Base-by-base conservation (phyloP, 306 rosid species). In the Quercus aquifolioides region DNA sequence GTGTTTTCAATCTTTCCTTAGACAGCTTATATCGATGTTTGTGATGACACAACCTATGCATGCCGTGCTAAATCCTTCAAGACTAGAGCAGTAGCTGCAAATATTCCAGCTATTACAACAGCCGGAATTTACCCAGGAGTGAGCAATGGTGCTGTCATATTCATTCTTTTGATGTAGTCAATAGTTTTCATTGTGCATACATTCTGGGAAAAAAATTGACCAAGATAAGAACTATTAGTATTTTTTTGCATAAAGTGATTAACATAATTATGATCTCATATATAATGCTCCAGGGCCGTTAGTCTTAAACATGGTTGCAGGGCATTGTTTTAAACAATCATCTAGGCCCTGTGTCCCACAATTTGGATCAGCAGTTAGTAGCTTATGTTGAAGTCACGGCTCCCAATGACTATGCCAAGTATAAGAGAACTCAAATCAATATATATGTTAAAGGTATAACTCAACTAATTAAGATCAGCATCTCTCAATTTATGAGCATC, bases 41-140 rank as follows among this genome's bases (percentile, higher is more conserved):
- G 99, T 79, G 99, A 94, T 55, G 97, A 92, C 80, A 91, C 92
- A 26, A 80, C 67, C 75, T 90, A 90, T 81, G 79, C 97, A 10
- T 55, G 6, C 55, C 89, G 83, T 64, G 97, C 97, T 3, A 94
- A 94, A 85, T 88, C 97, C 67, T 90, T 88, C 49, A 76, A 80
- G 84, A 69, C 69, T 64, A 85, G 13, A 74, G 99, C 97, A 2
- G 46, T 90, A 26, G 94, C 84, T 81, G 95, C 99, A 68, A 87
- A 87, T 75, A 76, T 94, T 85, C 94, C 99, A 12, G 99, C 99
- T 15, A 88, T 94, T 74, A 94, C 92, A 60, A 92, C 99, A 0
- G 94, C 84, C 30, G 98, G 98, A 78, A 92, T 94, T 78, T 94
- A 89, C 82, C 99, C 99, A 60, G 97, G 97, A 87, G 97, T 94